Percentiles rank a stretch among this genome's conserved stretches.
Conservation (phyloP, 495 filamentous ascomycete genomes). For the Podospora fimiseda region DNA sequence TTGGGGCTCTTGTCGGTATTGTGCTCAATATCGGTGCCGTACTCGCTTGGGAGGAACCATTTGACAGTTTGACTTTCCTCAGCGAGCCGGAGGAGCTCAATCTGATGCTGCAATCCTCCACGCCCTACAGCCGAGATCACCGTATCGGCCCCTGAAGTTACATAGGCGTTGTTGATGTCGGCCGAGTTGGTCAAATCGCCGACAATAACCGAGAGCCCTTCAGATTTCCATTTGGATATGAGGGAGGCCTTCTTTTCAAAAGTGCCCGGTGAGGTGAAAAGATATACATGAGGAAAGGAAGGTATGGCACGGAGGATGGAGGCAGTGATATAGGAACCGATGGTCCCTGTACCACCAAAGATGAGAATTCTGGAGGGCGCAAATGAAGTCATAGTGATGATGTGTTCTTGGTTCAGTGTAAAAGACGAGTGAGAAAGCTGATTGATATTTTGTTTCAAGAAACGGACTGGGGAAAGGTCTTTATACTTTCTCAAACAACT, state of each 20-base stretch:
- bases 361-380: constrained; percentile 52
- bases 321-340: constrained; percentile 58
- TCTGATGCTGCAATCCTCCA: constrained; percentile 50
- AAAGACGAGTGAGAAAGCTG: no score
- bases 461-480: not conserved
- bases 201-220: constrained; percentile 51
- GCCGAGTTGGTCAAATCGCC: constrained; percentile 50
- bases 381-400: constrained; percentile 25
- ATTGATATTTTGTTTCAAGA: no score
- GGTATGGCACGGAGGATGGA: constrained; percentile 50
- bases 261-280: constrained; percentile 58
- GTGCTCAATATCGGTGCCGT: constrained; percentile 70
- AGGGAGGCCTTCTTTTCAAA: constrained; percentile 41
- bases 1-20: constrained; percentile 44
- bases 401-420: not conserved
- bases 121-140: constrained; percentile 60
- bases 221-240: constrained; percentile 40
- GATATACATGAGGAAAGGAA: constrained; percentile 45
- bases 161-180: constrained; percentile 49
- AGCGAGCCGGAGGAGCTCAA: constrained; percentile 53
- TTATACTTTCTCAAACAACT: not conserved
- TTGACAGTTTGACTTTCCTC: constrained; percentile 49
- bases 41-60: constrained; percentile 68
- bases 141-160: constrained; percentile 51
- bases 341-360: constrained; percentile 63